These are phyloP conservation scores for Myxozyma kluyveri DNA, from an alignment of 805 yeast species.

Conservation along the genomic window DNA sequence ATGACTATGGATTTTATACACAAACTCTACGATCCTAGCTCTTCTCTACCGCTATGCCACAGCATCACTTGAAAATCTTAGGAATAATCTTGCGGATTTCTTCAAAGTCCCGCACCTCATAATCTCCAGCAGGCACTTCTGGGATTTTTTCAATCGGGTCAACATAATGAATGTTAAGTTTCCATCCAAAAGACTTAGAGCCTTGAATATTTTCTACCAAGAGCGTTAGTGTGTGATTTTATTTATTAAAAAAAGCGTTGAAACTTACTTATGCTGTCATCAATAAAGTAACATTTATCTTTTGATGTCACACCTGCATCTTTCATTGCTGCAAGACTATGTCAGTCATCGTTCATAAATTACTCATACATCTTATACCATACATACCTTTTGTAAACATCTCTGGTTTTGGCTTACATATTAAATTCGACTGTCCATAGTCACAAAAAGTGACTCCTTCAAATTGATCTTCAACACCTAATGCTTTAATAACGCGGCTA, in stretches of 20 bases:
- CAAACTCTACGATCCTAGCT: not conserved
- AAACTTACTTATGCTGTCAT: slow-evolving; percentile 61
- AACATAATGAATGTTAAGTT: slow-evolving; percentile 66
- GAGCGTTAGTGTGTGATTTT: not conserved
- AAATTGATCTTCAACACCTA: slow-evolving; percentile 88
- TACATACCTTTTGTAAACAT: slow-evolving; percentile 58
- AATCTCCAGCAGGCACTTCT: slow-evolving; percentile 42
- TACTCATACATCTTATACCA: not conserved
- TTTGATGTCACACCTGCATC: slow-evolving; percentile 58
- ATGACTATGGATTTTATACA: too few relatives aligned
- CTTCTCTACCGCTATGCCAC: not conserved
- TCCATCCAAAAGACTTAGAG: slow-evolving; percentile 70
- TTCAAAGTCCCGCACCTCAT: slow-evolving; percentile 55
- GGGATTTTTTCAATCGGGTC: slow-evolving; percentile 61
- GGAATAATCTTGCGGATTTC: slow-evolving; percentile 54
- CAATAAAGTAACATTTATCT: slow-evolving; percentile 67
- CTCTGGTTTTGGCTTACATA: slow-evolving; percentile 84
- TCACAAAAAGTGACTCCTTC: slow-evolving; percentile 95
- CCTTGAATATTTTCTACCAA: slow-evolving; percentile 60
- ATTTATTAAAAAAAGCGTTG: not conserved
- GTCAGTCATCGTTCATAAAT: too few relatives aligned
- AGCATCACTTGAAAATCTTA: slow-evolving; percentile 49
- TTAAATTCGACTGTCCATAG: slow-evolving; percentile 58
- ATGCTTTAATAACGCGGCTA: slow-evolving; percentile 63
- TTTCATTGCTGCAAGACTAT: slow-evolving; percentile 42